These are phyloP conservation scores for Stemphylium beticola DNA, from an alignment of 2,329 filamentous ascomycete genomes.

Conservation along the genomic window DNA sequence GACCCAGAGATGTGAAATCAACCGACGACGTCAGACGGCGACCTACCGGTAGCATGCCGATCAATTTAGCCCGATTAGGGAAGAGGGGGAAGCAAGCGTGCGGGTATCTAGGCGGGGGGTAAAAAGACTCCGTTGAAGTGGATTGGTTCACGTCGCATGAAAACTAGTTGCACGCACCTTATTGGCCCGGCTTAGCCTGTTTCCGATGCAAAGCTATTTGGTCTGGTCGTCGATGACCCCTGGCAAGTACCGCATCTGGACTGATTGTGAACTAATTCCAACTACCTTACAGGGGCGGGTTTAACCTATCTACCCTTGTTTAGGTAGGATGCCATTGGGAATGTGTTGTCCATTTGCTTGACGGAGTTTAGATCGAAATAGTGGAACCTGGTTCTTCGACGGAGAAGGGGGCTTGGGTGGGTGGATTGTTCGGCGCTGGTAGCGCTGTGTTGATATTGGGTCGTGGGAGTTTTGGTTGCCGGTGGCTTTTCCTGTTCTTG, in stretches of 20 bases:
- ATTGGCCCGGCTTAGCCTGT: not conserved
- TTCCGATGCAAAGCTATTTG: not conserved
- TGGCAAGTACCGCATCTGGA: not conserved
- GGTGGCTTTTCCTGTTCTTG: too few relatives aligned
- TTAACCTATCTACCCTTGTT: too few relatives aligned
- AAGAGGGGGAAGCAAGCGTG: not conserved
- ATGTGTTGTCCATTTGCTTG: too few relatives aligned
- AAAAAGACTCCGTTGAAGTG: not conserved
- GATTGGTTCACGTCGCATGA: not conserved
- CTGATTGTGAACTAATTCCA: not conserved
- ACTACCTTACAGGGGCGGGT: not conserved
- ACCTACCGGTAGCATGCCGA: not conserved
- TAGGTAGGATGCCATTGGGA: too few relatives aligned
- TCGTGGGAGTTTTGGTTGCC: too few relatives aligned
- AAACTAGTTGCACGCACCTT: not conserved
- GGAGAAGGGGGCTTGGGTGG: too few relatives aligned
- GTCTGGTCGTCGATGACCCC: not conserved
- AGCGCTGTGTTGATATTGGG: too few relatives aligned
- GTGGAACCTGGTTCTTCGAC: too few relatives aligned
- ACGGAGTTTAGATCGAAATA: too few relatives aligned
- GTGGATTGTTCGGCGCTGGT: too few relatives aligned
- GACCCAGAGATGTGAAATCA: too few relatives aligned
- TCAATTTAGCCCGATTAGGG: not conserved
- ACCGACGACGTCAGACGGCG: not conserved
- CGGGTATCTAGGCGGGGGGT: not conserved